Base-by-base conservation (phyloP, 108 stramenopile species). In the Chaetoceros tenuissimus region DNA sequence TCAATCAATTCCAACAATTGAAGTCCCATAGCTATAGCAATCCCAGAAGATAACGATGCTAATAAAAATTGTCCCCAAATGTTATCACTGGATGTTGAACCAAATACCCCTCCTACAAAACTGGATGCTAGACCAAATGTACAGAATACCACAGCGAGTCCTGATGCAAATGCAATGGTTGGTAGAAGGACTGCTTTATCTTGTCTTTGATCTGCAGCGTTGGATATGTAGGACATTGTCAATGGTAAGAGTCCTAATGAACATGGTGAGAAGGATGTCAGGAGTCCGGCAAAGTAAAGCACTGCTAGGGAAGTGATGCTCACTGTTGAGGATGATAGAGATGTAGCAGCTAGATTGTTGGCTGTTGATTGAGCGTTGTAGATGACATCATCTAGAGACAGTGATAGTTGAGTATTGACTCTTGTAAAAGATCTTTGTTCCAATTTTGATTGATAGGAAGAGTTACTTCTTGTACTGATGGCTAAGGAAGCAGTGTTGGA, bases 171-270 rank as follows among this genome's bases (percentile, higher is more conserved):
- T 23, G 78, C 78, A 56, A 86, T 24, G 1, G 88, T 84, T 0
- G 88, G 88, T 1, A 84, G 52, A 2, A 69, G 45, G 16, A 82
- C 79, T 16, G 51, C 57, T 51, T 73, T 74, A 61, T 88, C 87
- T 45, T 76, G 48, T 7, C 80, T 62, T 57, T 81, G 70, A 43
- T 81, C 70, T 0, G 82, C 78, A 24, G 88, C 84, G 8, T 55
- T 73, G 40, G 80, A 64, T 40, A 85, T 84, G 62, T 82, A 84
- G 2, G 75, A 74, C 30, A 86, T 68, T 18, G 88, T 90, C 24
- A 90, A 67, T 0, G 88, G 88, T 8, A 90, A 71, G 8, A 90
- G 53, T 0, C 84, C 88, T 73, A 85, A 70, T 0, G 85, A 85
- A 56, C 88, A 90, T 1, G 88, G 88, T 18, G 77, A 78, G 59